Percentiles rank a stretch among this genome's conserved stretches.
These are phyloP conservation scores for Sugiyamaella americana DNA, from an alignment of 805 yeast species.

Conservation along the genomic window DNA sequence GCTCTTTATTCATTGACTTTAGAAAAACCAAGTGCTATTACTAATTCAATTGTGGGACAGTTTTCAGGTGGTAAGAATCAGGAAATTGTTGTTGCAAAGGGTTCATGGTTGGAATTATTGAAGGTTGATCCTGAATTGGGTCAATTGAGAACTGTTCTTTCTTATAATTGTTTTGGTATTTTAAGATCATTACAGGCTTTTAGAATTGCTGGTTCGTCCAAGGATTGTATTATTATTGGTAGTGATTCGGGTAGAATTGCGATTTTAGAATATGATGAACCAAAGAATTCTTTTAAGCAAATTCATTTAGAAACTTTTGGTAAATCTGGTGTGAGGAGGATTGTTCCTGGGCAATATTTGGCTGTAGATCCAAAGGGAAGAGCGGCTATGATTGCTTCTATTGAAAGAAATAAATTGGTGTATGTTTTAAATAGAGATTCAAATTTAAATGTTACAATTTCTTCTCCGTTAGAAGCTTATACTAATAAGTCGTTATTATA, in stretches of 20 bases:
- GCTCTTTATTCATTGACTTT: slow-evolving; percentile 64
- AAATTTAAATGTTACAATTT: slow-evolving; percentile 43
- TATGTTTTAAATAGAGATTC: slow-evolving; percentile 53
- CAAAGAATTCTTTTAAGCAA: slow-evolving; percentile 36
- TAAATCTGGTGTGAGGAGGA: slow-evolving; percentile 68
- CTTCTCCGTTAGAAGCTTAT: slow-evolving; percentile 71
- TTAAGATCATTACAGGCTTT: slow-evolving; percentile 50
- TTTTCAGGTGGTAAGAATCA: slow-evolving; percentile 57
- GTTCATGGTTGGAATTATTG: slow-evolving; percentile 49
- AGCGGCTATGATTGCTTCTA: slow-evolving; percentile 61
- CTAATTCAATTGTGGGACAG: slow-evolving; percentile 57
- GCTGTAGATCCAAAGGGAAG: slow-evolving; percentile 67
- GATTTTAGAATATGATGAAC: slow-evolving; percentile 42
- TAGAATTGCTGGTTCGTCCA: slow-evolving; percentile 45
- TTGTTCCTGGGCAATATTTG: slow-evolving; percentile 68
- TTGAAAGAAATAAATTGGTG: slow-evolving; percentile 69
- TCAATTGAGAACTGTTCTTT: slow-evolving; percentile 38
- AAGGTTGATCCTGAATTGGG: slow-evolving; percentile 52
- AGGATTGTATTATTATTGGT: slow-evolving; percentile 58
- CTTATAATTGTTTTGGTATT: slow-evolving; percentile 50
- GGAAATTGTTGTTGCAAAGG: slow-evolving; percentile 54
- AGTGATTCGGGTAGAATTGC: slow-evolving; percentile 76
- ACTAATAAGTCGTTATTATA: slow-evolving; percentile 48
- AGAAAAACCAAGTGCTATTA: slow-evolving; percentile 50
- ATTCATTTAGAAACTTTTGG: slow-evolving; percentile 57